Conservation (phyloP, 345 rosid species). For the rapeseed (Brassica napus) region Da-Ae NC_063452.1:20857501-20858000, state of each 20-base stretch:
- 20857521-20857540: constrained; percentile 34
- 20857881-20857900: too few species aligned
- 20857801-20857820: not conserved
- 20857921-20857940: too few species aligned
- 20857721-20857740: not conserved
- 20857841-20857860: too few species aligned
- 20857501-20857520: constrained; percentile 46
- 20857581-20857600: constrained; percentile 41
- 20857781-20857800: not conserved
- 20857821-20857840: not conserved
- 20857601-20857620: constrained; percentile 39
- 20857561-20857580: constrained; percentile 37
- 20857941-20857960: too few species aligned
- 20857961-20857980: too few species aligned
- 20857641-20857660: not conserved
- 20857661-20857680: not conserved
- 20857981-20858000: too few species aligned
- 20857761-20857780: not conserved
- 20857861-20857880: too few species aligned
- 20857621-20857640: constrained; percentile 16
- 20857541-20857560: constrained; percentile 37
- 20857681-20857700: not conserved
- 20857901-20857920: too few species aligned
- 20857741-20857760: not conserved
- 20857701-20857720: not conserved